Percentiles rank a stretch among this genome's conserved stretches.
Evolutionary conservation across 2,329 filamentous ascomycete genomes (phyloP).

Genomic region (Fusarium abutilonis): DNA sequence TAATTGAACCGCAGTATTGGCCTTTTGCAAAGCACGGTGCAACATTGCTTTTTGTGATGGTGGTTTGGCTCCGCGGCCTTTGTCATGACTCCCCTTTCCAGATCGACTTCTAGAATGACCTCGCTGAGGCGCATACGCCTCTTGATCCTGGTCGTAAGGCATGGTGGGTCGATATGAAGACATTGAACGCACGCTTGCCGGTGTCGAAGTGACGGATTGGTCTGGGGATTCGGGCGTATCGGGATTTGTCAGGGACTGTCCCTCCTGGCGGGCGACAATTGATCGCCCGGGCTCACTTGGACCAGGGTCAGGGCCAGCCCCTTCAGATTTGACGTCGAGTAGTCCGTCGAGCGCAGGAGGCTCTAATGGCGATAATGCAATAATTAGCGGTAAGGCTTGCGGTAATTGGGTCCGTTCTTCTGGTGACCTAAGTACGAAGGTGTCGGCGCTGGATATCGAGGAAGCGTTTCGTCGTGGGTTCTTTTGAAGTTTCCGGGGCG

Average conservation of each 20-base stretch:
- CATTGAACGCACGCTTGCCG: constrained; percentile 26
- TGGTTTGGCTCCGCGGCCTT: constrained; percentile 51
- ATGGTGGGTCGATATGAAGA: constrained; percentile 36
- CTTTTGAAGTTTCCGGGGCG: constrained; percentile 54
- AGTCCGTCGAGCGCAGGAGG: constrained; percentile 36
- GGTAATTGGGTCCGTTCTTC: constrained; percentile 28
- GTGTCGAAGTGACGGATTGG: constrained; percentile 31
- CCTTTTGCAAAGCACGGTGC: constrained; percentile 93
- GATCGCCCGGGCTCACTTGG: constrained; percentile 40
- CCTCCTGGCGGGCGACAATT: constrained; percentile 40
- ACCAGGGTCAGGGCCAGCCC: constrained; percentile 46
- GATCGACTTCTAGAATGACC: constrained; percentile 49
- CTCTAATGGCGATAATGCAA: constrained; percentile 42
- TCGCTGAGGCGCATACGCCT: constrained; percentile 42
- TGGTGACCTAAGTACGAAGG: constrained; percentile 9
- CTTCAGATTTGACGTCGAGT: constrained; percentile 36
- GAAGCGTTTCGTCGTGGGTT: constrained; percentile 48
- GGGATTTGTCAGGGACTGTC: constrained; percentile 43
- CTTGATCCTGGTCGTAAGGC: constrained; percentile 48
- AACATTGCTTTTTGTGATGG: constrained; percentile 94
- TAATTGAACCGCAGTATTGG: constrained; percentile 92
- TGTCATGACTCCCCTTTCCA: constrained; percentile 50
- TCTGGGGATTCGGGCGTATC: constrained; percentile 27
- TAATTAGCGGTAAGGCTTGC: constrained; percentile 41
- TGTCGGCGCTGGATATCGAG: constrained; percentile 25